Evolutionary conservation across 768 basidiomycete genomes (phyloP).

Genomic region (Tremella yokohamensis): DNA sequence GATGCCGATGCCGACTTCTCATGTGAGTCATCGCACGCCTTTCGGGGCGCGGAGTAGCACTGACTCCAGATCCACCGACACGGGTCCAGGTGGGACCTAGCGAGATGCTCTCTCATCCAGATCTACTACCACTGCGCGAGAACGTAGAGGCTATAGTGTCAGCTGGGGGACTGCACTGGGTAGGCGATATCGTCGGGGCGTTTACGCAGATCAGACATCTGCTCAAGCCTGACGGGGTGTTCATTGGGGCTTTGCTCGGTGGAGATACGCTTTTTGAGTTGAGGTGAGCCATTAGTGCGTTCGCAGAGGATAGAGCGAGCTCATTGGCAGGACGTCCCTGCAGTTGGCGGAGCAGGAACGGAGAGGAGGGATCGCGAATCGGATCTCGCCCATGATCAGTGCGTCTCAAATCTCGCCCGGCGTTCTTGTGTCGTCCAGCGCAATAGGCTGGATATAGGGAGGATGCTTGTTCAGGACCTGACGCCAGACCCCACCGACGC

Average conservation of each 20-base stretch:
- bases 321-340: conserved; percentile 66
- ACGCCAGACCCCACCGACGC: conserved; percentile 79
- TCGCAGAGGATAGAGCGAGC: neutral
- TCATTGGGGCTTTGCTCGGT: conserved; percentile 89
- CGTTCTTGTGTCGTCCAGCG: neutral
- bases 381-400: conserved; percentile 98
- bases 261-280: conserved; percentile 96
- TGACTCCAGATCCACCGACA: conserved; percentile 64
- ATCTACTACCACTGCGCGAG: conserved; percentile 58
- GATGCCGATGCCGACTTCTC: conserved; percentile 77
- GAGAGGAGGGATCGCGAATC: conserved; percentile 93
- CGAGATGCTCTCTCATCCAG: conserved; percentile 59
- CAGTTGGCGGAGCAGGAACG: conserved; percentile 91
- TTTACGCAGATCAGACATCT: conserved; percentile 82
- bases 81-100: conserved; percentile 83
- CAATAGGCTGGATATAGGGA: neutral
- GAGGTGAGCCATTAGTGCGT: conserved; percentile 54
- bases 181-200: conserved; percentile 89
- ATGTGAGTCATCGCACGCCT: conserved; percentile 55
- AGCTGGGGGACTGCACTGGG: conserved; percentile 90
- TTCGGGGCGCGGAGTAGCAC: neutral
- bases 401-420: conserved; percentile 24
- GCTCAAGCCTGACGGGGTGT: conserved; percentile 84
- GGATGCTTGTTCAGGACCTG: conserved; percentile 4
- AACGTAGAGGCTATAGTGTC: conserved; percentile 90